Percentiles rank a stretch among this genome's conserved stretches.
These are phyloP conservation scores for Paraphaeosphaeria minitans DNA, from an alignment of 2,329 filamentous ascomycete species.

Conservation along the genomic window DNA sequence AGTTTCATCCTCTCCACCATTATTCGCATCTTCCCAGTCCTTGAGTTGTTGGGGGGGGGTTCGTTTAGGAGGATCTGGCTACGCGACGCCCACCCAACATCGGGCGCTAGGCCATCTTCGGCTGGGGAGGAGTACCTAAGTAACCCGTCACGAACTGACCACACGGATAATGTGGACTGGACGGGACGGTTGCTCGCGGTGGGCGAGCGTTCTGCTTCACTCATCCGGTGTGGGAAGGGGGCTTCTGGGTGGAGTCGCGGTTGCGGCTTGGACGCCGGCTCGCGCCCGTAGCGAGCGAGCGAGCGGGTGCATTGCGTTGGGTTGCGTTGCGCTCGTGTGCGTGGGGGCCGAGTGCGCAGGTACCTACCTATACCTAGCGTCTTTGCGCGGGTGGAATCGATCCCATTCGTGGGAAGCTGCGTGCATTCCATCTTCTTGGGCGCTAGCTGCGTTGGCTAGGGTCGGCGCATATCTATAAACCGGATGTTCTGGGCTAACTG, in stretches of 20 bases:
- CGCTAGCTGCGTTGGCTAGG: neutral
- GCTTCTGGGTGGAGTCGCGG: neutral
- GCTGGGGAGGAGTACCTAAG: neutral
- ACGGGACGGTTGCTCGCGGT: neutral
- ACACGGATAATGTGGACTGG: neutral
- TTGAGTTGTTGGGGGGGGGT: neutral
- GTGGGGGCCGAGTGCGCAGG: neutral
- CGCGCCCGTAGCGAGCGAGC: neutral
- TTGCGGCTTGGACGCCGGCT: neutral
- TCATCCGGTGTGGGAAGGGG: neutral
- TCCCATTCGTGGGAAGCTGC: neutral
- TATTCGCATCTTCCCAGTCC: neutral
- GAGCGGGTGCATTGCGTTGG: too few relatives aligned
- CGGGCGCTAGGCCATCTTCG: neutral
- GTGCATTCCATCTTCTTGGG: neutral
- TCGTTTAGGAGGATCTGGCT: neutral
- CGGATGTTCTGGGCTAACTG: neutral
- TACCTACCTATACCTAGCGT: too few relatives aligned
- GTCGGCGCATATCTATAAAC: neutral
- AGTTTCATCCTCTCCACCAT: neutral
- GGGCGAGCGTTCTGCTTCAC: neutral
- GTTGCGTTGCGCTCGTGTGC: neutral
- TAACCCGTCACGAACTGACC: neutral
- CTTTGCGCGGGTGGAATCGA: neutral
- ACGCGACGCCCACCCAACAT: neutral